Evolutionary conservation across 2,329 filamentous ascomycete species (phyloP).

Genomic region (Aquanectria penicillioides): DNA sequence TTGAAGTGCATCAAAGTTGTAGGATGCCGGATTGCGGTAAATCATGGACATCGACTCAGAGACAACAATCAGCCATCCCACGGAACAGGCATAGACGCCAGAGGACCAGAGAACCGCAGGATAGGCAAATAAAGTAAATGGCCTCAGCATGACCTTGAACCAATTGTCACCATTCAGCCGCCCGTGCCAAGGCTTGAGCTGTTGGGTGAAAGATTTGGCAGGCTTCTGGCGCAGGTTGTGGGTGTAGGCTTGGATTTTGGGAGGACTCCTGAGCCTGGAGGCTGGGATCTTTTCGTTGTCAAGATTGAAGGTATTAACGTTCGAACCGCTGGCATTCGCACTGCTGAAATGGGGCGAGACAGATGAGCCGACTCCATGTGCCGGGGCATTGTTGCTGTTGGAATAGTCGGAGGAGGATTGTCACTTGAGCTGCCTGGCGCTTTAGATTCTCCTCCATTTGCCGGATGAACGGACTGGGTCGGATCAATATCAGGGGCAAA

Average conservation of each 20-base stretch:
- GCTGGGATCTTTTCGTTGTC: conserved; percentile 56
- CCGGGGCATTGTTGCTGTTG: conserved; percentile 1
- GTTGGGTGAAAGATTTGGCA: conserved; percentile 76
- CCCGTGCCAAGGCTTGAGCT: conserved; percentile 81
- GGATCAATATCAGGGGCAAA: conserved; percentile 38
- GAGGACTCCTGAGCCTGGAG: conserved; percentile 46
- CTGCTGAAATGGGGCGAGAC: conserved; percentile 12
- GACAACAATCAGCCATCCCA: conserved; percentile 95
- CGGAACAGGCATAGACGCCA: conserved; percentile 83
- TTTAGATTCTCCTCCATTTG: neutral
- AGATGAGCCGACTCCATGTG: neutral
- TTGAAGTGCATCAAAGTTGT: conserved; percentile 84
- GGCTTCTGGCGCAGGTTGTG: conserved; percentile 73
- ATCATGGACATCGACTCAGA: conserved; percentile 88
- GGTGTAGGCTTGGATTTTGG: conserved; percentile 69
- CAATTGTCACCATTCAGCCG: conserved; percentile 82
- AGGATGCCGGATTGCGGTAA: conserved; percentile 74
- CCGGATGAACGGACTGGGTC: neutral
- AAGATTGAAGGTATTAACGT: conserved; percentile 43
- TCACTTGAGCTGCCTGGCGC: neutral
- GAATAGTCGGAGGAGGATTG: neutral
- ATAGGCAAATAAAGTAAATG: conserved; percentile 88
- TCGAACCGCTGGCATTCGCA: conserved; percentile 33
- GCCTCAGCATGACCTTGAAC: conserved; percentile 79
- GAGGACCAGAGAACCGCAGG: conserved; percentile 91